phyloP scores from a whole-genome alignment of 495 filamentous ascomycete genomes.

The Glutinoglossum americanum region DNA sequence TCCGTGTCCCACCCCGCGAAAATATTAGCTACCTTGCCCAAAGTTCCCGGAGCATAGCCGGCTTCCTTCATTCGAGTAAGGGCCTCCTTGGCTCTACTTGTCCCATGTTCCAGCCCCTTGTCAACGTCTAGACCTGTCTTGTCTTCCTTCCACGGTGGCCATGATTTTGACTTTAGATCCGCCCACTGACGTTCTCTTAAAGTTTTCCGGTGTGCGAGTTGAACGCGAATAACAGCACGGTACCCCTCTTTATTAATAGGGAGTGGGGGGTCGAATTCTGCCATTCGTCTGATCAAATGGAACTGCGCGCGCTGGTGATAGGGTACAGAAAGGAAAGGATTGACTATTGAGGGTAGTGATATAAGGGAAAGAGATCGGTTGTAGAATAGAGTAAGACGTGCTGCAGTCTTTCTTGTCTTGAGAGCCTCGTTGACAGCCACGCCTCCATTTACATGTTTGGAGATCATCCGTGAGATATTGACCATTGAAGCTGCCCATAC shows the following conservation, averaged over 20 bases:
- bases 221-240: constrained; percentile 32
- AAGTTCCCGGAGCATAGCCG: constrained; percentile 30
- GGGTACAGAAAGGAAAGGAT: constrained; percentile 26
- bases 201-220: constrained; percentile 44
- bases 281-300: constrained; percentile 38
- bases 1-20: constrained; percentile 50
- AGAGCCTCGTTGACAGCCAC: neutral
- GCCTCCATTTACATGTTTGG: constrained; percentile 7
- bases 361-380: constrained; percentile 35
- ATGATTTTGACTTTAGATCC: constrained; percentile 34
- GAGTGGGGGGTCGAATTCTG: constrained; percentile 29
- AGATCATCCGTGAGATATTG: constrained; percentile 19
- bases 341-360: constrained; percentile 25
- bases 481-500: constrained; percentile 35
- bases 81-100: constrained; percentile 34
- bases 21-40: constrained; percentile 35
- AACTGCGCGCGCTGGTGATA: constrained; percentile 42
- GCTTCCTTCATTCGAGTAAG: constrained; percentile 39
- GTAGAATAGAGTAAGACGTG: constrained; percentile 15
- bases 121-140: constrained; percentile 45
- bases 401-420: neutral
- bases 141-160: constrained; percentile 54
- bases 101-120: constrained; percentile 39
- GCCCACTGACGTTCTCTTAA: constrained; percentile 33
- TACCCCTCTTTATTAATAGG: constrained; percentile 40